Evolutionary conservation across 2,329 filamentous ascomycete species (phyloP).

Genomic region (Pestalotiopsis sp.): DNA sequence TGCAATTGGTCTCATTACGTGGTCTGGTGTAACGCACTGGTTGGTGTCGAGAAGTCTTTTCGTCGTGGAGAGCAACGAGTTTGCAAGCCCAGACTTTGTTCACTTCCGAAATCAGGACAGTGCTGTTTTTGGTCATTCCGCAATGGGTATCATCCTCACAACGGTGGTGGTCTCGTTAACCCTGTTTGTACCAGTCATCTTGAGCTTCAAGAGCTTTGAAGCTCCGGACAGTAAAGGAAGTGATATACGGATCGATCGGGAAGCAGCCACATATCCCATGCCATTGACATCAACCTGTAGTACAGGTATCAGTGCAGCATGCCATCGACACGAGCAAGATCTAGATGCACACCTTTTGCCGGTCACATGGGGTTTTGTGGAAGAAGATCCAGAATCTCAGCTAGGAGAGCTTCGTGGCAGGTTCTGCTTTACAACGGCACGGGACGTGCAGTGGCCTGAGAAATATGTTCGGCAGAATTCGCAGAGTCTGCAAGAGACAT

Average conservation of each 20-base stretch:
- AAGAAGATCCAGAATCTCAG: not conserved
- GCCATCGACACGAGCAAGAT: not conserved
- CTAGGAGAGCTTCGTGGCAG: not conserved
- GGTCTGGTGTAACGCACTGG: constrained; percentile 1
- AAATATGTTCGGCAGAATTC: not conserved
- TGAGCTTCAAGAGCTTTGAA: not conserved
- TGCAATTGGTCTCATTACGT: not conserved
- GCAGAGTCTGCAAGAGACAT: not conserved
- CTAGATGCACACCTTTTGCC: not conserved
- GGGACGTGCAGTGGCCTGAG: not conserved
- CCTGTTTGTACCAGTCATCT: not conserved
- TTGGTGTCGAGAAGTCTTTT: constrained; percentile 10
- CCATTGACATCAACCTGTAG: not conserved
- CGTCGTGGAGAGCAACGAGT: constrained; percentile 4
- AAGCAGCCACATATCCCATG: not conserved
- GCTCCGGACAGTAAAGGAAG: not conserved
- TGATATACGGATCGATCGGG: not conserved
- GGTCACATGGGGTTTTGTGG: not conserved
- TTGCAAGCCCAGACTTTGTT: not conserved
- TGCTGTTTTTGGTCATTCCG: not conserved
- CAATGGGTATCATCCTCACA: not conserved
- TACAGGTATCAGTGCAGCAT: not conserved
- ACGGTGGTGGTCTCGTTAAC: not conserved
- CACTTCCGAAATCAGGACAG: not conserved
- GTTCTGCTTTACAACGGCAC: not conserved